A percentile compares a stretch with the other conserved stretches of the same genome.
Conservation (phyloP, 371 early-diverging fungal species). For the Mucor mucedo region DNA sequence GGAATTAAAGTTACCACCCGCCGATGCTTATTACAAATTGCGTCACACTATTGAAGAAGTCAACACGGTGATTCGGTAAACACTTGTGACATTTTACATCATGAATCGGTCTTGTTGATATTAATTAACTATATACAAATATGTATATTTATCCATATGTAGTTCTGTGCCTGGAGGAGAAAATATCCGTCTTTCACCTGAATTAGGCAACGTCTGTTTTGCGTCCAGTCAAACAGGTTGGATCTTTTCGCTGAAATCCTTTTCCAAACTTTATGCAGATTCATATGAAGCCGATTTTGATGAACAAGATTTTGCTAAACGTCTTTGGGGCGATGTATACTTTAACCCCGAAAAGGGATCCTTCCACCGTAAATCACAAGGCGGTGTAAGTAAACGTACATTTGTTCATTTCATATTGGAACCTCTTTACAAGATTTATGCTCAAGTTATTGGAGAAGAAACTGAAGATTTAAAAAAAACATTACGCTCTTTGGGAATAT, state of each 20-base stretch:
- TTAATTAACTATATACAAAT: too few species aligned
- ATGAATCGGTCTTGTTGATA: too few species aligned
- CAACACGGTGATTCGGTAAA: slow-evolving; percentile 79
- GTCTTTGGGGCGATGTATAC: slow-evolving; percentile 98
- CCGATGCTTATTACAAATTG: slow-evolving; percentile 96
- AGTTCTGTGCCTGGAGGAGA: slow-evolving; percentile 57
- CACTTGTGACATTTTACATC: too few species aligned
- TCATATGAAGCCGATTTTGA: slow-evolving; percentile 74
- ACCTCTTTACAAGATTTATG: slow-evolving; percentile 94
- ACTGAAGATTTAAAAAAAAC: slow-evolving; percentile 67
- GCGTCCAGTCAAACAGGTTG: slow-evolving; percentile 93
- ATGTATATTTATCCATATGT: neutral
- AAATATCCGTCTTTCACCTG: slow-evolving; percentile 84
- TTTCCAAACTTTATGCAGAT: slow-evolving; percentile 89
- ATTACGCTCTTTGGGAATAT: slow-evolving; percentile 80
- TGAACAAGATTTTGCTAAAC: slow-evolving; percentile 81
- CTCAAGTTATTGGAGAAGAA: slow-evolving; percentile 82
- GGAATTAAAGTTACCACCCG: slow-evolving; percentile 95
- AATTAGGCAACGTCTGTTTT: slow-evolving; percentile 96
- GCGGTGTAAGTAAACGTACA: slow-evolving; percentile 68
- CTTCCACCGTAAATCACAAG: slow-evolving; percentile 77
- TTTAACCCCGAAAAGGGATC: slow-evolving; percentile 79
- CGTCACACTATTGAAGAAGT: slow-evolving; percentile 95
- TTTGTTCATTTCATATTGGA: slow-evolving; percentile 98
- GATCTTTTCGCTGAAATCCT: slow-evolving; percentile 93